Base-by-base conservation (phyloP, 2,329 filamentous ascomycete species). In the Cladosporium sp. region DNA sequence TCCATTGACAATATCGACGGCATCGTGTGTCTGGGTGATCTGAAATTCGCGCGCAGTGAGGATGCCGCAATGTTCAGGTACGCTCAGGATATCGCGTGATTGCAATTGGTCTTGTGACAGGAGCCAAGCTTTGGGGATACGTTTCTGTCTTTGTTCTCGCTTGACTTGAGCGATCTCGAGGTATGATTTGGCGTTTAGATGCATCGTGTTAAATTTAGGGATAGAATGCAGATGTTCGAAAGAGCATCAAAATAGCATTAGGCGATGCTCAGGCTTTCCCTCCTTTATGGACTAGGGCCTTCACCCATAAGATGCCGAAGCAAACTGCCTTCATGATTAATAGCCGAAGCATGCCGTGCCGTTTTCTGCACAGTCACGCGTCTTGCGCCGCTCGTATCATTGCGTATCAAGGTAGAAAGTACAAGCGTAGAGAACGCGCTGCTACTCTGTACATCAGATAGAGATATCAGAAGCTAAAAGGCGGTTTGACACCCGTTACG, bases 11-110 rank as follows among this genome's bases (percentile, higher is more conserved):
- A 81, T 66, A 7, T 68, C 74, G 3, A 76, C 73, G 10, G 78
- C 79, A 70, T 85, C 81, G 66, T 82, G 83, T 0, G 78, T 70
- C 66, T 85, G 83, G 0, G 85, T 88, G 43, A 88, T 86, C 0
- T 76, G 73, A 23, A 87, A 70, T 66, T 88, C 84, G 5, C 78
- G 74, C 0, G 73, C 18, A 0, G 73, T 81, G 26, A 88, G 74
- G 8, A 88, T 70, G 0, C 83, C 83, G 67, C 83, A 84, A 48
- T 75, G 76, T 16, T 78, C 75, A 3, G 84, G 84, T 10, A 85
- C 74, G 25, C 80, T 73, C 53, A 83, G 76, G 25, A 84, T 78
- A 59, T 79, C 75, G 21, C 30, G 46, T 30, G 46, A 58, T 43
- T 18, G 54, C n/a, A 61, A 21, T 21, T 65, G 32, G 10, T 63